Evolutionary conservation across 768 basidiomycete species (phyloP), one percentile per base, ranked within the genome.

Genomic region (Podaxis sp.): DNA sequence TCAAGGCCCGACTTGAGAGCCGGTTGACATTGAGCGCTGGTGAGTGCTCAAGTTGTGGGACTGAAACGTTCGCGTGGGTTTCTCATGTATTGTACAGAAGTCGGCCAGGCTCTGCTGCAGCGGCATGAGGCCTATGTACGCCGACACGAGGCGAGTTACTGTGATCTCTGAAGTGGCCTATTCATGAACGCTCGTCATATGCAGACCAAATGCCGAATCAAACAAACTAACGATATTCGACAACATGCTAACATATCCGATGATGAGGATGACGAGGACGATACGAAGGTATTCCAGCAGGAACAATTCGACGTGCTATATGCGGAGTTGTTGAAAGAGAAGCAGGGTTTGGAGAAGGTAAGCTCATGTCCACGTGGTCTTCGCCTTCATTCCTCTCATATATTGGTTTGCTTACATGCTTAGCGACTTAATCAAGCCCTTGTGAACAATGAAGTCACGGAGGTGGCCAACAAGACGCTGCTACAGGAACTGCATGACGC

Each of bases 61-160:
- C 52, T 52, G 42, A n/a, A 2, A n/a, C 49, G 48, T 11, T 12
- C 63, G 46, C 48, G 64, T 48, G 36, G 52, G 22, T 42, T 51
- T 33, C 51, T 39, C 40, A 54, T 54, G 51, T 13, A 33, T 5
- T 39, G 17, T 19, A 1, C 67, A 94, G 94, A 96, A 81, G 89
- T 96, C 30, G 95, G 95, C 12, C 92, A 95, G 73, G 95, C 95
- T 3, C 76, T 97, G 52, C 74, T 97, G 53, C 87, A 91, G 69
- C 80, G 89, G 64, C 93, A 96, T 71, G 95, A 96, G 76, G 91
- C 90, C 2, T 93, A 92, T 73, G 86, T 93, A 30, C 85, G 88
- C 53, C 82, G 82, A 69, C 84, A 87, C 61, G 87, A 91, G 83
- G 87, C 85, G 66, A 52, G 81, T 74, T 59, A 28, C 56, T 63